Evolutionary conservation across 2,329 filamentous ascomycete species (phyloP).

Genomic region (Nothophoma quercina): DNA sequence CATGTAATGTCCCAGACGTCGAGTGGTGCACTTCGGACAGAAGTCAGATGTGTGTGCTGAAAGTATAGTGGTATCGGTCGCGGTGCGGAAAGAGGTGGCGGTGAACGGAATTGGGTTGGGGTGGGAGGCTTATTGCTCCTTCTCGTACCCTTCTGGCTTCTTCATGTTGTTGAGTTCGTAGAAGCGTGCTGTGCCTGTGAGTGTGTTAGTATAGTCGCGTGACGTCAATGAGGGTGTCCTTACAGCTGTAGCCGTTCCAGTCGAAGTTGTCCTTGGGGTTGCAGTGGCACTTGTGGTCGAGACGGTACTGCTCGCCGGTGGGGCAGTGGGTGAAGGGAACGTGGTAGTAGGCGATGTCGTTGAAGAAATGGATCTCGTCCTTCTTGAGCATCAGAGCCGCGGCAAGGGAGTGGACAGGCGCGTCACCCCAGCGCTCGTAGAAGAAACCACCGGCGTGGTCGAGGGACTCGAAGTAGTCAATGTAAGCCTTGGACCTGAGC

Average conservation of each 20-base stretch:
- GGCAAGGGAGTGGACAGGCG: constrained; percentile 97
- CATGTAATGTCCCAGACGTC: constrained; percentile 5
- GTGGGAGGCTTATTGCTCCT: constrained; percentile 59
- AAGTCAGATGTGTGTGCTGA: constrained; percentile 31
- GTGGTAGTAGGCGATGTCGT: constrained; percentile 98
- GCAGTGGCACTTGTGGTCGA: constrained; percentile 91
- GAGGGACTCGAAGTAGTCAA: constrained; percentile 88
- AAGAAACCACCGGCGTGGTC: constrained; percentile 96
- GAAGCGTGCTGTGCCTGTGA: constrained; percentile 85
- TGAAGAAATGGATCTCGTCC: constrained; percentile 97
- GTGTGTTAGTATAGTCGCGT: constrained; percentile 19
- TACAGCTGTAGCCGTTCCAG: constrained; percentile 98
- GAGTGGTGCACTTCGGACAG: constrained; percentile 17
- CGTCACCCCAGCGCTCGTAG: constrained; percentile 98
- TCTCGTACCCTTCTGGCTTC: constrained; percentile 87
- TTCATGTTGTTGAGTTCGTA: constrained; percentile 82
- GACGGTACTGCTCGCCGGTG: constrained; percentile 81
- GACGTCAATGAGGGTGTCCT: constrained; percentile 48
- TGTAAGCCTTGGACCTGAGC: constrained; percentile 87
- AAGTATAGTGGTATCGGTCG: neutral
- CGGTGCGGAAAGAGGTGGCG: constrained; percentile 6
- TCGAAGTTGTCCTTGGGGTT: constrained; percentile 98
- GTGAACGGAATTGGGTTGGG: constrained; percentile 6
- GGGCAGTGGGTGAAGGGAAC: constrained; percentile 98
- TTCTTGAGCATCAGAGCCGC: constrained; percentile 87